These are phyloP conservation scores for Suillus subaureus DNA, from an alignment of 768 basidiomycete genomes.

Conservation along the genomic window DNA sequence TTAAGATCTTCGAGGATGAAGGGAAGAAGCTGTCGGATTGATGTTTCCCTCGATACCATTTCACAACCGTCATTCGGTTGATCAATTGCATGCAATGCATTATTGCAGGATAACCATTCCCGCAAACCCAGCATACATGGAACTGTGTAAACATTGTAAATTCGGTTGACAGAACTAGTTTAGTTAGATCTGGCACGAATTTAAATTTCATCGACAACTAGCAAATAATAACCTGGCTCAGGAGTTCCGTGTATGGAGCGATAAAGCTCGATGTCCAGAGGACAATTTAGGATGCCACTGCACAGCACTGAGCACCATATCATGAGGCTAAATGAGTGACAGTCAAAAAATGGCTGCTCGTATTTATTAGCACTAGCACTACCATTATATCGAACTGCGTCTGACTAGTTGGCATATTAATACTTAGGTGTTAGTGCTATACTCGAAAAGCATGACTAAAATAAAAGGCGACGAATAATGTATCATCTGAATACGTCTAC, in stretches of 20 bases:
- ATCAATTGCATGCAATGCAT: no score
- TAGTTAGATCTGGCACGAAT: background rate
- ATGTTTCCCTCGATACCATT: constrained; percentile 9
- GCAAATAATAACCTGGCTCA: background rate
- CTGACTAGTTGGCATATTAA: background rate
- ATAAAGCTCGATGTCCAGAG: background rate
- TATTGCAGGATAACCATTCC: background rate
- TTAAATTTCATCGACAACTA: background rate
- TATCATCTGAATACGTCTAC: constrained; percentile 1
- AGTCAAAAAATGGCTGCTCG: background rate
- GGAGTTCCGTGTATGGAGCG: background rate
- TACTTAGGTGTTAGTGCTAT: background rate
- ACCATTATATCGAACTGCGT: background rate
- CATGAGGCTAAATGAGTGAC: background rate
- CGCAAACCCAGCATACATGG: background rate
- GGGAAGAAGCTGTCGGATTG: constrained; percentile 58
- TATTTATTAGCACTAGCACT: background rate
- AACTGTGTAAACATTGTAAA: constrained; percentile 5
- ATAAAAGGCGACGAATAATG: background rate
- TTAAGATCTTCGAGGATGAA: constrained; percentile 72
- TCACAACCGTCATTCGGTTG: no score
- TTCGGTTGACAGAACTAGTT: background rate
- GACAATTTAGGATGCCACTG: background rate
- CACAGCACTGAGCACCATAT: background rate
- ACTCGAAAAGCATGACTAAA: background rate